Conservation (phyloP, 805 yeast species). For the Candida loeiensis region DNA sequence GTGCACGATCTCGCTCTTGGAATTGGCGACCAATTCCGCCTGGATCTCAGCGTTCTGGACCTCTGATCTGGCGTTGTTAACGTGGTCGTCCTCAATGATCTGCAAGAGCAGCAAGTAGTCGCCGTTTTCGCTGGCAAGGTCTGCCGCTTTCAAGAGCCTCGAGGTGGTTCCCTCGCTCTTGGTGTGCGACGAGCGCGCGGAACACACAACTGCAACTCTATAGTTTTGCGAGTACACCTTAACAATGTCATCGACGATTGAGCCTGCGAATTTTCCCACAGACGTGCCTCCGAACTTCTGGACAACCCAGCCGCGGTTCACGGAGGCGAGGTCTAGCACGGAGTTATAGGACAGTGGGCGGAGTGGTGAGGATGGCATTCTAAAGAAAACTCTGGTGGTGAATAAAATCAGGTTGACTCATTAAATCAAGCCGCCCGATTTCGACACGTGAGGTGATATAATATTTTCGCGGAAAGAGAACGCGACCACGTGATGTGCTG, state of each 20-base stretch:
- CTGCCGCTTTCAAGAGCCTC: slow-evolving; percentile 80
- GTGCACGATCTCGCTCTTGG: slow-evolving; percentile 61
- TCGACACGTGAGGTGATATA: slow-evolving; percentile 3
- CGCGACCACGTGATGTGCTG: slow-evolving; percentile 1
- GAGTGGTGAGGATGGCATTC: slow-evolving; percentile 8
- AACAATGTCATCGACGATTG: slow-evolving; percentile 82
- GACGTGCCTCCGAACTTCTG: slow-evolving; percentile 98
- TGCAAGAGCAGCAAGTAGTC: slow-evolving; percentile 58
- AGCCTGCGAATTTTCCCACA: slow-evolving; percentile 88
- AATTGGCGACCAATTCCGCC: slow-evolving; percentile 52
- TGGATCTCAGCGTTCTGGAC: slow-evolving; percentile 48
- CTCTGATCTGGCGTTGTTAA: slow-evolving; percentile 59
- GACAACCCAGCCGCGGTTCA: slow-evolving; percentile 37
- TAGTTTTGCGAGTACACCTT: slow-evolving; percentile 55
- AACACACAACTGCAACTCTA: slow-evolving; percentile 90
- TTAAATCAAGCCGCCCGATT: slow-evolving; percentile 1
- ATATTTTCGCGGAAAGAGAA: neutral
- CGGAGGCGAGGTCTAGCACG: slow-evolving; percentile 33
- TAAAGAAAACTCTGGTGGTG: neutral
- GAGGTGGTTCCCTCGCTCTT: slow-evolving; percentile 96
- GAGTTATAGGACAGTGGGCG: slow-evolving; percentile 35
- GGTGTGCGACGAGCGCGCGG: slow-evolving; percentile 88
- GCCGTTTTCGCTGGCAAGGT: slow-evolving; percentile 58
- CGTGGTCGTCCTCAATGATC: slow-evolving; percentile 75
- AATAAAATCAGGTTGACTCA: slow-evolving; percentile 5